These are phyloP conservation scores for Miscanthus sacchariflorus DNA, from an alignment of 202 grass and related monocot genomes.

Conservation along the genomic window DNA sequence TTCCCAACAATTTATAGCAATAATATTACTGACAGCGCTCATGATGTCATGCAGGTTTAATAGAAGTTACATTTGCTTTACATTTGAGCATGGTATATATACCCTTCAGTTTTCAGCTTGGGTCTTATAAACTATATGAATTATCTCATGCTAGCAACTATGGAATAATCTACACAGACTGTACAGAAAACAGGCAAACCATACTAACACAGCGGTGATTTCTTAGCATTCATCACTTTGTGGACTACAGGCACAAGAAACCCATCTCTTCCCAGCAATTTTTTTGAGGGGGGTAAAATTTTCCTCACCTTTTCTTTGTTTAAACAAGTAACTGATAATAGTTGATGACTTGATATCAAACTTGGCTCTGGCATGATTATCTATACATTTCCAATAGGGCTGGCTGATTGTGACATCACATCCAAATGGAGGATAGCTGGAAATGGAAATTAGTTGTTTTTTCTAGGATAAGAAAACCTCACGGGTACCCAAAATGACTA, in stretches of 20 bases:
- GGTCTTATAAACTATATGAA: constrained; percentile 31
- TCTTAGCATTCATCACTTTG: not conserved
- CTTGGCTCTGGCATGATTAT: not conserved
- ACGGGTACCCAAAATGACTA: not conserved
- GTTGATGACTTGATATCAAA: not conserved
- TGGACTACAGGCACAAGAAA: too few relatives aligned
- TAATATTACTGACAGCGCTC: constrained; percentile 1
- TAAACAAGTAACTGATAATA: not conserved
- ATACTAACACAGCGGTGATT: not conserved
- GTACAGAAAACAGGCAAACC: not conserved
- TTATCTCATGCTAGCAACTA: not conserved
- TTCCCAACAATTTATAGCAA: not conserved
- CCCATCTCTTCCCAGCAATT: too few relatives aligned
- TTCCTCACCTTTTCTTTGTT: not conserved
- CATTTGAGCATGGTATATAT: not conserved
- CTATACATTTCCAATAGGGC: too few relatives aligned
- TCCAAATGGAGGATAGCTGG: not conserved
- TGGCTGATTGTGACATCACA: not conserved
- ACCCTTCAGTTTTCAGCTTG: constrained; percentile 1
- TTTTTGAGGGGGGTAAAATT: not conserved
- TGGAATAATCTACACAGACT: not conserved
- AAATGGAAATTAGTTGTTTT: not conserved
- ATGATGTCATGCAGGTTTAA: not conserved
- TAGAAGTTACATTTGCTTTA: constrained; percentile 3
- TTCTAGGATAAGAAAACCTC: not conserved